A percentile compares a stretch with the other conserved stretches of the same genome.
Conservation (phyloP, 1,139 yeast genomes). For the Arxiozyma bovina region DNA sequence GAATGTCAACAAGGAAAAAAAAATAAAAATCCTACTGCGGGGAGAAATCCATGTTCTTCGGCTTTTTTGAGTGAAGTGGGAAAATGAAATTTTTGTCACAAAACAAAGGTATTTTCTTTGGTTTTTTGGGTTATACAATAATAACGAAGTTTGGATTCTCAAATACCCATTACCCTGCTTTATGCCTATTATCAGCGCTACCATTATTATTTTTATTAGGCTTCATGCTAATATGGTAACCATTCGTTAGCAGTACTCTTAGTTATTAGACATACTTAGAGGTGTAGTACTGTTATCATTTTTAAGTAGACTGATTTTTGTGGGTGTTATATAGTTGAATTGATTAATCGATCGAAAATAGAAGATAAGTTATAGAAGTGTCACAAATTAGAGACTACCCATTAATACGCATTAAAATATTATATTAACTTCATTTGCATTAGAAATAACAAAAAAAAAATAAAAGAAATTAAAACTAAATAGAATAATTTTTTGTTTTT, state of each 20-base stretch:
- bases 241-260: background rate
- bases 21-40: background rate
- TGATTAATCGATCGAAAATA: background rate
- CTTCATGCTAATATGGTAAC: background rate
- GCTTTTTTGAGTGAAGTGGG: background rate
- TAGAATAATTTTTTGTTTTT: too few relatives aligned
- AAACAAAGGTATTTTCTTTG: background rate
- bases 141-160: background rate
- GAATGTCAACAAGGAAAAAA: too few relatives aligned
- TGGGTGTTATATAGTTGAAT: background rate
- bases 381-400: background rate
- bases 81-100: background rate
- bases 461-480: too few relatives aligned
- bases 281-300: background rate
- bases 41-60: background rate
- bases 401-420: too few relatives aligned
- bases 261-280: background rate
- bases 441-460: too few relatives aligned
- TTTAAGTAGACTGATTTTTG: background rate
- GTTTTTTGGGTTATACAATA: background rate
- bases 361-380: background rate
- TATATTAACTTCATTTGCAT: too few relatives aligned
- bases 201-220: too few relatives aligned
- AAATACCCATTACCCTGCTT: background rate
- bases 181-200: too few relatives aligned